Evolutionary conservation across 75 land plant genomes (phyloP), one percentile per base, ranked within the genome.

Genomic region (Isoetes taiwanensis): DNA sequence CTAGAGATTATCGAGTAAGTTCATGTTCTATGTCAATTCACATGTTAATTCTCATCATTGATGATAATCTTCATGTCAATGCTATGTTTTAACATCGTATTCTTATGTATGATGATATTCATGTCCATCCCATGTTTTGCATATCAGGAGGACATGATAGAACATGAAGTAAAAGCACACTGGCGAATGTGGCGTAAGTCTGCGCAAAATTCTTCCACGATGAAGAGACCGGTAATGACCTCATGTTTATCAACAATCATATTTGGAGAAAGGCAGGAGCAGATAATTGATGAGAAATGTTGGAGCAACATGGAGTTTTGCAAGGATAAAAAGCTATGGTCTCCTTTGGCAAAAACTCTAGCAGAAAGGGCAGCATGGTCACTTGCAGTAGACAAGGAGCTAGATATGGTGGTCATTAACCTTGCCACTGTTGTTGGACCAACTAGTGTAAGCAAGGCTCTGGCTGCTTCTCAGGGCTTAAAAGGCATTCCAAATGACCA

Each of bases 331-430:
- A 86, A 90, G 90, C 52, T 89, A 27, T 89, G 90, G 95, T 74
- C 83, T 34, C 86, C 75, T 0, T 25, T 89, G 42, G 61, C 77
- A 27, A 89, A 89, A 52, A 89, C 90, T 2, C 26, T 79, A 30
- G 59, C 83, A 20, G 96, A 89, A 76, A 85, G 69, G 66, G 74
- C 86, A n/a, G 90, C 96, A 1, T 85, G 96, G 96, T 78, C 86
- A 0, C 37, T 89, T 39, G 90, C 96, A 0, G 75, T 74, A 79
- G 96, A 89, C 62, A 70, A 78, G 43, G 86, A 70, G 0, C 48
- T 89, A 11, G 74, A 81, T 62, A 76, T 87, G 82, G 82, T 87
- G 24, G 57, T 71, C 11, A 59, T 87, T 32, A 87, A 87, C 41
- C 67, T 75, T 2, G 90, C 86, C 8, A 62, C 77, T 5, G 73